These are phyloP conservation scores for Calocybe gangraenosa DNA, from an alignment of 768 basidiomycete genomes.

Conservation along the genomic window DNA sequence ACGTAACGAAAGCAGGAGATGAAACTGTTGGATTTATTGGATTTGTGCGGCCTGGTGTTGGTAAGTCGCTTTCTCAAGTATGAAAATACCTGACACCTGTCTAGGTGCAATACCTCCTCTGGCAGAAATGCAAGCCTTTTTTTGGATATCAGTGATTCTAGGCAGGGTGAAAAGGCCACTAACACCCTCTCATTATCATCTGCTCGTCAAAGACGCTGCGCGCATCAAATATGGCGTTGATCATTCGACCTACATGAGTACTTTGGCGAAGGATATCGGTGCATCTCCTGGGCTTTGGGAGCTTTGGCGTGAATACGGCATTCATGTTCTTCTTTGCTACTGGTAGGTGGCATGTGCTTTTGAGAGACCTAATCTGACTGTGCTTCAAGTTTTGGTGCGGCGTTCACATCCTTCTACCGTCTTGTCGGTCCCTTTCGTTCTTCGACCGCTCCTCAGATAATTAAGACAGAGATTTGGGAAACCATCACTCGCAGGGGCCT, in stretches of 20 bases:
- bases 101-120: conserved; percentile 54
- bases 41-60: conserved; percentile 55
- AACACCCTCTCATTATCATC: conserved; percentile 46
- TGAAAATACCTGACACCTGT: conserved; percentile 15
- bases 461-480: conserved; percentile 58
- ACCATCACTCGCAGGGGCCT: conserved; percentile 51
- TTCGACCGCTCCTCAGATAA: conserved; percentile 33
- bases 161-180: conserved; percentile 38
- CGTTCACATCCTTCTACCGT: conserved; percentile 57
- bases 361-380: background rate
- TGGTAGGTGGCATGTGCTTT: conserved; percentile 32
- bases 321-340: conserved; percentile 47
- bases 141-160: conserved; percentile 50
- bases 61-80: conserved; percentile 23
- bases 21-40: conserved; percentile 50
- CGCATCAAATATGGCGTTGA: conserved; percentile 61
- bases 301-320: conserved; percentile 45
- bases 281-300: conserved; percentile 45
- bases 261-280: conserved; percentile 53
- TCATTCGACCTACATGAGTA: conserved; percentile 52
- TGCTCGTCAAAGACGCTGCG: conserved; percentile 44
- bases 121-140: conserved; percentile 56
- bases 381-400: conserved; percentile 47
- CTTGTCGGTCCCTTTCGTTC: conserved; percentile 49
- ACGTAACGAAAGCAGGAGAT: conserved; percentile 38